phyloP scores from a whole-genome alignment of 179 eudicot species.

The Sideroxylon spinosum region DNA sequence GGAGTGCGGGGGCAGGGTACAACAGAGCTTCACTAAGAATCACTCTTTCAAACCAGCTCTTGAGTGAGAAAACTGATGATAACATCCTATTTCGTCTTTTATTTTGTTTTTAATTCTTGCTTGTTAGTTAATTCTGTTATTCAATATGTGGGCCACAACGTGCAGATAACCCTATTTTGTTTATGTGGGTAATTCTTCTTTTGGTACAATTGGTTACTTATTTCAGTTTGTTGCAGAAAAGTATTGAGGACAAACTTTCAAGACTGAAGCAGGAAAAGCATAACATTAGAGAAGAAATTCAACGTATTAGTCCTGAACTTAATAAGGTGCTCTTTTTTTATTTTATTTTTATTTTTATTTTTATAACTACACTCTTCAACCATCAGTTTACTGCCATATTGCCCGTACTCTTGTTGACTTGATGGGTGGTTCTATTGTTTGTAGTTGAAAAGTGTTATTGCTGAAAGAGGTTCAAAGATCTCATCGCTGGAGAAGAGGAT shows the following conservation, averaged over 20 bases:
- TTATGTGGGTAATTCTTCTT: constrained; percentile 2
- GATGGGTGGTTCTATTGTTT: constrained; percentile 16
- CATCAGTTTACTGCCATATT: constrained; percentile 4
- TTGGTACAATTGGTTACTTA: neutral
- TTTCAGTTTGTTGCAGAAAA: constrained; percentile 52
- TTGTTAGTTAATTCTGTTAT: neutral
- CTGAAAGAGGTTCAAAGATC: constrained; percentile 55
- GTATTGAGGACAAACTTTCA: constrained; percentile 65
- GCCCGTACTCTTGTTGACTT: constrained; percentile 6
- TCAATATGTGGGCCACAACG: neutral
- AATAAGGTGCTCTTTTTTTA: constrained; percentile 36
- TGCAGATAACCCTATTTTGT: neutral
- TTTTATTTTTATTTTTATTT: neutral
- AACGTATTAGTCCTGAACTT: constrained; percentile 61
- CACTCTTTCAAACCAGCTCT: too few relatives aligned
- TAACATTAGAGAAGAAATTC: constrained; percentile 59
- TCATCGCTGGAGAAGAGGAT: constrained; percentile 65
- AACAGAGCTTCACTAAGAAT: too few relatives aligned
- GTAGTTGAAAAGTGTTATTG: constrained; percentile 54
- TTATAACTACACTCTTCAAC: neutral
- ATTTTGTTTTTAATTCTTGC: neutral
- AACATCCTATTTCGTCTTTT: too few relatives aligned
- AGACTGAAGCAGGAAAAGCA: constrained; percentile 61
- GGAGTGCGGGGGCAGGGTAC: too few relatives aligned
- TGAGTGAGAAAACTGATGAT: too few relatives aligned